Conservation (phyloP, 2,329 filamentous ascomycete species). For the Fusarium sublunatum region DNA sequence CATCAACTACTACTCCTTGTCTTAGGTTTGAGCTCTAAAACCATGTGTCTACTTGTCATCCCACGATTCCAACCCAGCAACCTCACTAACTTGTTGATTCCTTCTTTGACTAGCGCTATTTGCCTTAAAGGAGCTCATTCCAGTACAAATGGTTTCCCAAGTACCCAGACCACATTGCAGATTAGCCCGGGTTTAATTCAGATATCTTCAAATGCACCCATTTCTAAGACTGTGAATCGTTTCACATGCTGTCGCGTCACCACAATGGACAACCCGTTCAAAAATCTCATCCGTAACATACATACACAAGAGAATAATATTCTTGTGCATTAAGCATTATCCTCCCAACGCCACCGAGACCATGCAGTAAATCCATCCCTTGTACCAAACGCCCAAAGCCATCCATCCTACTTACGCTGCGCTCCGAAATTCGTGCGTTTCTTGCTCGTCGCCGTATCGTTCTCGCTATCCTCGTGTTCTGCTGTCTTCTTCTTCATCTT, state of each 20-base stretch:
- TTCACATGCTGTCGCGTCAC: background rate
- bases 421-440: constrained; percentile 69
- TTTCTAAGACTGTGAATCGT: background rate
- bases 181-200: background rate
- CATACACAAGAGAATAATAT: background rate
- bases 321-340: background rate
- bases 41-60: background rate
- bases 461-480: constrained; percentile 68
- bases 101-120: background rate
- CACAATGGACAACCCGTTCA: background rate
- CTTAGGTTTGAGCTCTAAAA: background rate
- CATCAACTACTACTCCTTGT: no score
- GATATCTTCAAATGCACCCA: background rate
- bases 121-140: background rate
- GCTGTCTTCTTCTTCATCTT: constrained; percentile 65
- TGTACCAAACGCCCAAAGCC: constrained; percentile 16
- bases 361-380: constrained; percentile 6
- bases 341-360: constrained; percentile 19
- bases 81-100: background rate
- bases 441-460: constrained; percentile 64
- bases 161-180: background rate
- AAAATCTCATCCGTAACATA: background rate
- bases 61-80: background rate
- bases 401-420: constrained; percentile 57
- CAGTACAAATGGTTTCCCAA: background rate